Conservation (phyloP, 1,284 basidiomycete species). For the Heterobasidion occidentale region DNA sequence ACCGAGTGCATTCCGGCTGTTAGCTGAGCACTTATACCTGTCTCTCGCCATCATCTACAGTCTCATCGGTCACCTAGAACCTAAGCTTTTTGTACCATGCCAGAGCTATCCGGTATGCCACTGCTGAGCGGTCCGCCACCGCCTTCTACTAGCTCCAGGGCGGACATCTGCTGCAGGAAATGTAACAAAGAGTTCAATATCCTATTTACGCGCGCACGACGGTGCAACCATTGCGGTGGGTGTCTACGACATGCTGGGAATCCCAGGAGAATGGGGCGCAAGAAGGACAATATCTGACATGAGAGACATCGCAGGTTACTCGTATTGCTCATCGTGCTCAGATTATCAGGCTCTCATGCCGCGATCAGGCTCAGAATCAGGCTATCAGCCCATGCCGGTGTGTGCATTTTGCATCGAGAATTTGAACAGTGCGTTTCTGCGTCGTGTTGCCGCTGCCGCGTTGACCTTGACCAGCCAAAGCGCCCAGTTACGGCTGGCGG, state of each 20-base stretch:
- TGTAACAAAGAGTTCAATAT: slow-evolving; percentile 71
- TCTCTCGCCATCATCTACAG: not conserved
- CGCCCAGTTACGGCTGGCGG: slow-evolving; percentile 59
- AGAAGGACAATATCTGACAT: not conserved
- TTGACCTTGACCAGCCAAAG: not conserved
- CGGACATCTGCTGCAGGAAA: slow-evolving; percentile 52
- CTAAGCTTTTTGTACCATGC: not conserved
- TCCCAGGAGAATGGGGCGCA: not conserved
- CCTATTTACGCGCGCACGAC: slow-evolving; percentile 52
- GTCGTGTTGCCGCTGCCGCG: not conserved
- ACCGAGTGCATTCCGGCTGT: not conserved
- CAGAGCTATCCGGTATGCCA: slow-evolving; percentile 40
- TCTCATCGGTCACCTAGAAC: not conserved
- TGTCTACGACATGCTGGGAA: slow-evolving; percentile 8
- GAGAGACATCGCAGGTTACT: slow-evolving; percentile 40
- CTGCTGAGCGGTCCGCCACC: slow-evolving; percentile 55
- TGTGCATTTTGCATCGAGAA: slow-evolving; percentile 68
- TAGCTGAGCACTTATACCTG: not conserved
- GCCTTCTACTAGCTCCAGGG: slow-evolving; percentile 21
- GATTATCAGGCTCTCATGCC: slow-evolving; percentile 74
- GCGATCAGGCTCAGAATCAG: slow-evolving; percentile 36
- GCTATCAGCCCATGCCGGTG: slow-evolving; percentile 56
- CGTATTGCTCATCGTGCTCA: slow-evolving; percentile 62
- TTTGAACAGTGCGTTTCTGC: slow-evolving; percentile 45
- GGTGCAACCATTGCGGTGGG: slow-evolving; percentile 72